Base-by-base conservation (phyloP, 495 filamentous ascomycete species). In the Aspergillus kassunensis region DNA sequence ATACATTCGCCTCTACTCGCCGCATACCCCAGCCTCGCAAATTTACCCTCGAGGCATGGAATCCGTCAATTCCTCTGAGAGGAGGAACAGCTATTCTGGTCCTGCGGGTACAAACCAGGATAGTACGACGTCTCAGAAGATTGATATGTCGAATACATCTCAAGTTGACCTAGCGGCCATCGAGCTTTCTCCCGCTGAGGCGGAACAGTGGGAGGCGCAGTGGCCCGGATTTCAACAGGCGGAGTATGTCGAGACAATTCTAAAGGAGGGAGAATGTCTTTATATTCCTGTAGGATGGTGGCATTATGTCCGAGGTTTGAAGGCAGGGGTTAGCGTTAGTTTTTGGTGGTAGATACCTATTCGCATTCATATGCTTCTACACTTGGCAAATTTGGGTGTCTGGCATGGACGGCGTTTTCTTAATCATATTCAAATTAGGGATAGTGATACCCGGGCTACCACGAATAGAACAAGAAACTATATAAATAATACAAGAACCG, bases 231-330 rank as follows among this genome's bases (percentile, higher is more conserved):
- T 87, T 55, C 54, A 60, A 50, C 58, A 74, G 24, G 80, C 88
- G 9, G 70, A 74, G 44, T 96, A 87, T 68, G 67, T 90, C 11
- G 93, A 98, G 62, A 85, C 81, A 13, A 80, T 97, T 0, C 65
- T 98, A 19, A 80, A 77, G 29, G 84, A 84, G 23, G 93, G 92
- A 0, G 90, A 98, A 51, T 86, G 81, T 57, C 64, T 99, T 53
- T 96, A 95, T 71, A 91, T 99, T 46, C 93, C 93, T 4, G 76
- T 88, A 3, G 93, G 92, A 16, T 99, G 93, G 93, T 99, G 93
- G 93, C 93, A 99, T 75, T 97, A 96, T 77, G 90, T 99, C 5
- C 76, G 87, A 55, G 89, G 89, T 30, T 61, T 97, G 64, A 88
- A 79, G 48, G 86, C 86, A 29, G 96, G 93, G 54, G 88, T 95